Conservation (phyloP, 108 stramenopile species). For the Nannochloropsis gaditana region DNA sequence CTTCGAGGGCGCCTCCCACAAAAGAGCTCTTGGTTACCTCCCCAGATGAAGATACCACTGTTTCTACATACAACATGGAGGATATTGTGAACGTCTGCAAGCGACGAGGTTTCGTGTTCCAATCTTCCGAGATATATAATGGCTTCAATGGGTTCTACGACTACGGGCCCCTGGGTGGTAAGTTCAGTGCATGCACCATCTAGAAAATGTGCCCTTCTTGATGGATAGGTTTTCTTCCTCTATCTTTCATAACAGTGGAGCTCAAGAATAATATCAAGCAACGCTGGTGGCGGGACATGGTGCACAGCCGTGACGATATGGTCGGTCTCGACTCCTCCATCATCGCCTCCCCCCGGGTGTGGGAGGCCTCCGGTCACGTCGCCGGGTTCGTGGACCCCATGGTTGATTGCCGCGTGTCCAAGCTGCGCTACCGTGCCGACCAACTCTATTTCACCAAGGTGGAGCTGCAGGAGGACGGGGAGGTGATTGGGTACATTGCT, state of each 20-base stretch:
- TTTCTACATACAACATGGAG: constrained; percentile 37
- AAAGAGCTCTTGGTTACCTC: neutral
- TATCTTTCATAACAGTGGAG: constrained; percentile 35
- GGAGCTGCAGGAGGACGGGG: constrained; percentile 37
- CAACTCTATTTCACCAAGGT: constrained; percentile 76
- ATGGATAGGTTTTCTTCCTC: neutral
- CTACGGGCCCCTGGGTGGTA: constrained; percentile 84
- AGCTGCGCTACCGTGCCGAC: constrained; percentile 87
- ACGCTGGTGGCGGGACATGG: constrained; percentile 86
- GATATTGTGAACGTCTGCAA: constrained; percentile 74
- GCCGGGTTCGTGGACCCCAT: constrained; percentile 95
- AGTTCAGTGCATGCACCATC: constrained; percentile 56
- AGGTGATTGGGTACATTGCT: constrained; percentile 67
- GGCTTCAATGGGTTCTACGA: constrained; percentile 94
- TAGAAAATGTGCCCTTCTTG: neutral
- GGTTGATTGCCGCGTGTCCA: constrained; percentile 91
- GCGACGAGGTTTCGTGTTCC: constrained; percentile 89
- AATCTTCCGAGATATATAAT: constrained; percentile 90
- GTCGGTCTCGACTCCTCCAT: constrained; percentile 86
- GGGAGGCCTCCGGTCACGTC: constrained; percentile 91
- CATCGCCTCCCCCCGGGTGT: constrained; percentile 80
- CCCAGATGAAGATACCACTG: neutral
- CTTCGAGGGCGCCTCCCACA: neutral
- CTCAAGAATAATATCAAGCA: constrained; percentile 62
- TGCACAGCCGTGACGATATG: constrained; percentile 77